These are phyloP conservation scores for Tothia fuscella DNA, from an alignment of 2,329 filamentous ascomycete genomes.

Conservation along the genomic window DNA sequence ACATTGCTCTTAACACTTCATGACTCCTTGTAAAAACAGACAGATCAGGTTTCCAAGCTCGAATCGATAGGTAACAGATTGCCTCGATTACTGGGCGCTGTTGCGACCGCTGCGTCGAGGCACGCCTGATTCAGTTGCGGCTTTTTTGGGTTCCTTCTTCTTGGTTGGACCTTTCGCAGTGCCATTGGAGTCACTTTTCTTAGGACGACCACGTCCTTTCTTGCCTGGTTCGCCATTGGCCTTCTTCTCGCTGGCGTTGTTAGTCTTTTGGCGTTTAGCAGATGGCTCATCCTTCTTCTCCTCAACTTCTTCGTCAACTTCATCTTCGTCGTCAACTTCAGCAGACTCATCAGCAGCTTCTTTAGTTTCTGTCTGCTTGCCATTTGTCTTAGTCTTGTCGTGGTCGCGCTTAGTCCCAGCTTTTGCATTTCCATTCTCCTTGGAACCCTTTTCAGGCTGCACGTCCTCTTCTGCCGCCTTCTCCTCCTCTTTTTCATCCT, in stretches of 20 bases:
- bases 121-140: conserved; percentile 36
- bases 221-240: conserved; percentile 1
- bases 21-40: too few relatives aligned
- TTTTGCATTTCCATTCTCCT: conserved; percentile 13
- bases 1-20: too few relatives aligned
- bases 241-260: conserved; percentile 6
- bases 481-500: conserved; percentile 23
- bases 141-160: conserved; percentile 26
- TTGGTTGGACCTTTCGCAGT: conserved; percentile 14
- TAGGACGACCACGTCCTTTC: conserved; percentile 10
- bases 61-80: too few relatives aligned
- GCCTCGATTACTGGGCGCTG: conserved; percentile 10
- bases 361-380: conserved; percentile 16
- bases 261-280: conserved; percentile 4
- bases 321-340: conserved; percentile 13
- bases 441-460: conserved; percentile 13
- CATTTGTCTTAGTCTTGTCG: conserved; percentile 10
- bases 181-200: neutral
- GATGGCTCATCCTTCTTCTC: conserved; percentile 10
- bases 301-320: conserved; percentile 12
- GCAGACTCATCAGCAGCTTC: conserved; percentile 13
- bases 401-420: conserved; percentile 14
- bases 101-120: conserved; percentile 35
- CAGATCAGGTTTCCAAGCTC: too few relatives aligned
- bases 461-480: conserved; percentile 14